Percentiles rank a stretch among this genome's conserved stretches.
Evolutionary conservation across 1,284 basidiomycete species (phyloP).

Genomic region (Tremellales sp.): DNA sequence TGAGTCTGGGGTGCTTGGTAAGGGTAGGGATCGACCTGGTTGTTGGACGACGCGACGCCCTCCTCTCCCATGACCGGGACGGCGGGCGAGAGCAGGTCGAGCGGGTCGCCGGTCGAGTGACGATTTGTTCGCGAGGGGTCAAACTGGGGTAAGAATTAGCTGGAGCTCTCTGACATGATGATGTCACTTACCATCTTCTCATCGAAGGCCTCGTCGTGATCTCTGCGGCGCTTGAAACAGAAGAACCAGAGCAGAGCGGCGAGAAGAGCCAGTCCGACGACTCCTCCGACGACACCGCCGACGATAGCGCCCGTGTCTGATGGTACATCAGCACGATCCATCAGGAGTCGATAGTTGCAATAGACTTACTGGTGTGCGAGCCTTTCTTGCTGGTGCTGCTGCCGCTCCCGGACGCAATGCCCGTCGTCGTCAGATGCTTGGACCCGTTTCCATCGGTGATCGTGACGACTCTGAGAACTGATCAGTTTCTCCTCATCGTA

Average conservation of each 20-base stretch:
- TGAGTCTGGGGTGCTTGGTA: conserved; percentile 13
- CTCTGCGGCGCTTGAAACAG: conserved; percentile 29
- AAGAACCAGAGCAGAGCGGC: conserved; percentile 39
- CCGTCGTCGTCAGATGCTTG: conserved; percentile 16
- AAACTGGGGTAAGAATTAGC: conserved; percentile 25
- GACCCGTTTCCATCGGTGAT: conserved; percentile 20
- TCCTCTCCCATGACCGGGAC: conserved; percentile 26
- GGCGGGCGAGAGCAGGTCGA: conserved; percentile 36
- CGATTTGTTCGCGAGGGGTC: conserved; percentile 38
- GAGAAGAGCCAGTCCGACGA: conserved; percentile 35
- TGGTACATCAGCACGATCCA: background rate
- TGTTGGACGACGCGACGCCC: conserved; percentile 7
- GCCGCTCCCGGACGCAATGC: conserved; percentile 8
- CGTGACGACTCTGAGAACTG: conserved; percentile 11
- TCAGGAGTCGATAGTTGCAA: conserved; percentile 1
- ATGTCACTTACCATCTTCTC: conserved; percentile 43
- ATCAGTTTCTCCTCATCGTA: no score
- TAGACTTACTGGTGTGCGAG: conserved; percentile 8
- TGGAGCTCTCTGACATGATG: background rate
- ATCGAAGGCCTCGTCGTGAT: conserved; percentile 43
- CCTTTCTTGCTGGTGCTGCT: background rate
- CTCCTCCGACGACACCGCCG: conserved; percentile 49
- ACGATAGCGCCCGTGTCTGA: conserved; percentile 46
- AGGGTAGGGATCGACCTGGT: conserved; percentile 32
- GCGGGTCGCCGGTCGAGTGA: conserved; percentile 40